A percentile compares a stretch with the other conserved stretches of the same genome.
Evolutionary conservation across 2,329 filamentous ascomycete species (phyloP).

Genomic region (Pestalotiopsis sp.): DNA sequence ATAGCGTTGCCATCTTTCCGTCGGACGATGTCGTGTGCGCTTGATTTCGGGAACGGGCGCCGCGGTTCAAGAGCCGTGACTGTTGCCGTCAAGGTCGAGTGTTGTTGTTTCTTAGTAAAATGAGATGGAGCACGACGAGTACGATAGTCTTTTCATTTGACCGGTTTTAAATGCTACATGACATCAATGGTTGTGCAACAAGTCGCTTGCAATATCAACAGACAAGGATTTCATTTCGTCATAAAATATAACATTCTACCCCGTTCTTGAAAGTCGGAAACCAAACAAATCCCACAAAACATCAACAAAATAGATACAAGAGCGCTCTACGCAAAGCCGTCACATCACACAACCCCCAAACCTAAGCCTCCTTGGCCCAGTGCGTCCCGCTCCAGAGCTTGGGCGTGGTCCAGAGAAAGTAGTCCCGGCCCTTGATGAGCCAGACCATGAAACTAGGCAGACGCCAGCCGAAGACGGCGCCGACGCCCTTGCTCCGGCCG

Average conservation of each 20-base stretch:
- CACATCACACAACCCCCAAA: neutral
- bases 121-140: no score
- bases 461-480: conserved; percentile 40
- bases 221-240: no score
- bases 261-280: neutral
- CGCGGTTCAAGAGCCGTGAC: neutral
- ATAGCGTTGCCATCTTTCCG: neutral
- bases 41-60: neutral
- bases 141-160: no score
- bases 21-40: neutral
- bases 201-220: no score
- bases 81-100: no score
- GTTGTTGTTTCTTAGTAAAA: no score
- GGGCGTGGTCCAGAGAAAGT: conserved; percentile 50
- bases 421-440: conserved; percentile 50
- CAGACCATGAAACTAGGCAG: conserved; percentile 46
- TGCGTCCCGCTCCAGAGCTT: conserved; percentile 51
- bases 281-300: neutral
- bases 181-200: no score
- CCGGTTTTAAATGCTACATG: no score
- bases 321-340: neutral
- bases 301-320: neutral
- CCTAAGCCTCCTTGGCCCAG: conserved; percentile 31
- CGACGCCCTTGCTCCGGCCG: conserved; percentile 44
- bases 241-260: no score